Evolutionary conservation across 257 asterid species (phyloP), one percentile per base, ranked within the genome.

Genomic region (Solanum stenotomum): DNA sequence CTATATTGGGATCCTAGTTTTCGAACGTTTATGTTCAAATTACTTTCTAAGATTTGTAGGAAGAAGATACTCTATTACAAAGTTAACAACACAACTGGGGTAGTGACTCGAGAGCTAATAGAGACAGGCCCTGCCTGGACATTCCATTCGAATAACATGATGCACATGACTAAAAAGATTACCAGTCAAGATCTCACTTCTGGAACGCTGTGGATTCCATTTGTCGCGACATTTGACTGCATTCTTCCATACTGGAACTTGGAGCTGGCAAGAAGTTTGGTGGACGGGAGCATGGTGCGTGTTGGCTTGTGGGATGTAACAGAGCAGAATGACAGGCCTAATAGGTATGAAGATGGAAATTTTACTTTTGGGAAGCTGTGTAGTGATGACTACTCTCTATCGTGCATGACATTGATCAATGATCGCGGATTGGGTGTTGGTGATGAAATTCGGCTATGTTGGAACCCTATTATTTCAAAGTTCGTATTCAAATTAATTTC

Each of bases 221-320:
- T 88, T 65, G 7, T 49, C 6, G 93, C 89, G n/a, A 83, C 92
- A 8, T 91, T 94, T 6, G 91, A 93, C 65, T 81, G 90, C 70
- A 56, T 95, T 31, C 87, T 95, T 6, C 90, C 95, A 9, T 89
- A 94, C 23, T 95, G 98, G 96, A 89, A 77, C n/a, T 68, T 92
- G 20, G 44, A 72, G 83, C 87, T 91, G 94, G 94, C 93, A 1
- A 91, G 1, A 85, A 29, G 91, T 88, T 56, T 91, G 3, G 93
- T 91, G 8, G 29, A 23, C 13, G 93, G 95, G 9, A 90, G 87
- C 15, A 89, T 42, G 85, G 88, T 90, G 4, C 35, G 37, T 0
- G 95, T 93, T 31, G 71, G 42, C 5, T 7, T 94, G 83, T 94
- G 98, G 95, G 98, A 95, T 86, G 86, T 90, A 3, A 94, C 93